Evolutionary conservation across 306 rosid species (phyloP).

Genomic region (Lagenaria siceraria): DNA sequence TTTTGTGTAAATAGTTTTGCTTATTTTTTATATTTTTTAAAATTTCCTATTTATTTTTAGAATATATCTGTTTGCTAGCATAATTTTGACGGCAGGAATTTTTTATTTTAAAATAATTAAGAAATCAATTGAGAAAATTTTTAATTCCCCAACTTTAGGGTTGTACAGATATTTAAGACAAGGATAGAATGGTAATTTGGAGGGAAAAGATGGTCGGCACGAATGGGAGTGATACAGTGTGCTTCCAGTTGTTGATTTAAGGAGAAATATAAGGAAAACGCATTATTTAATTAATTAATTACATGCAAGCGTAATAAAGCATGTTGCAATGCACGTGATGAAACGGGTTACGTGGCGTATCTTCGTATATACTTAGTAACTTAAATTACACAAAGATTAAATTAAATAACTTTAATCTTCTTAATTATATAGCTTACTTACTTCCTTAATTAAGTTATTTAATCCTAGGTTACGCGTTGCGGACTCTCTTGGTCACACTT

Average conservation of each 20-base stretch:
- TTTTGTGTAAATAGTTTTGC: too few relatives aligned
- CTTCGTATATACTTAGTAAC: background rate
- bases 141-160: background rate
- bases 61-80: too few relatives aligned
- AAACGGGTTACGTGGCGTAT: constrained; percentile 8
- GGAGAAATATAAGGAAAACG: background rate
- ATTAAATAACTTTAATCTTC: background rate
- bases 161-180: background rate
- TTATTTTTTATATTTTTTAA: too few relatives aligned
- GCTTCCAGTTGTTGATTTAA: background rate
- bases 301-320: background rate
- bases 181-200: background rate
- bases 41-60: too few relatives aligned
- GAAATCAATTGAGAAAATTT: background rate
- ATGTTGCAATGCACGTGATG: constrained; percentile 2
- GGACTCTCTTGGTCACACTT: constrained; percentile 1
- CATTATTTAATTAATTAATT: background rate
- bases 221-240: background rate
- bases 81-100: too few relatives aligned
- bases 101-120: background rate
- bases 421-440: background rate
- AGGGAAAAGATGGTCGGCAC: background rate
- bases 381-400: background rate
- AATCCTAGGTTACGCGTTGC: constrained; percentile 8
- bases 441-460: background rate